Evolutionary conservation across 2,329 filamentous ascomycete species (phyloP).

Genomic region (Rutstroemia sp.): DNA sequence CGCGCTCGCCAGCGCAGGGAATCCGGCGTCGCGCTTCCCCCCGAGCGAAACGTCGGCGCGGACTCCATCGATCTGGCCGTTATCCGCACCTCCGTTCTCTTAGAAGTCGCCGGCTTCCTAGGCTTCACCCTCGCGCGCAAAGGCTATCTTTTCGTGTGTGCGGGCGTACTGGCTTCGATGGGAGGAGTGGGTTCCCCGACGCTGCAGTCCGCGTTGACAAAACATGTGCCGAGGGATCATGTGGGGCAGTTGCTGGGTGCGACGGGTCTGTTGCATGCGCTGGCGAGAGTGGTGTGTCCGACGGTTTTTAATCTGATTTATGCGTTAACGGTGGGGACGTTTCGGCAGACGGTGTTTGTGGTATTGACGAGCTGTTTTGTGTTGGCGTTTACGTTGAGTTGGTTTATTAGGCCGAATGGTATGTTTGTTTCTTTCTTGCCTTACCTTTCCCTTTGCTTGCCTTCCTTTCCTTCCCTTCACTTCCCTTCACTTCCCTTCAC

Average conservation of each 20-base stretch:
- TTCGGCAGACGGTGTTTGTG: constrained; percentile 78
- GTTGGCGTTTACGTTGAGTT: constrained; percentile 57
- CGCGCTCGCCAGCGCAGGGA: constrained; percentile 36
- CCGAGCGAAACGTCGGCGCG: constrained; percentile 46
- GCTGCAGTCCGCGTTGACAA: constrained; percentile 76
- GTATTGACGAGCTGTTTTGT: constrained; percentile 61
- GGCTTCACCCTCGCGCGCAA: constrained; percentile 65
- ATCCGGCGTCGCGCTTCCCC: constrained; percentile 48
- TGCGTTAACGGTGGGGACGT: constrained; percentile 67
- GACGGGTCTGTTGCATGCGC: constrained; percentile 74
- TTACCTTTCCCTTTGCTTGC: no score
- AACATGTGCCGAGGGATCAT: constrained; percentile 77
- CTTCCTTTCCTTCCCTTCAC: no score
- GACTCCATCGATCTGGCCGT: constrained; percentile 72
- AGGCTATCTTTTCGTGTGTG: constrained; percentile 58
- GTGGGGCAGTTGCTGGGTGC: constrained; percentile 87
- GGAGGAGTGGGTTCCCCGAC: constrained; percentile 84
- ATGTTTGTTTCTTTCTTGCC: constrained; percentile 23
- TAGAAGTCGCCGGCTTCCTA: constrained; percentile 68
- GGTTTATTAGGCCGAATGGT: constrained; percentile 69
- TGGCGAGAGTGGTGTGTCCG: constrained; percentile 72
- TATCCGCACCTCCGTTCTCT: constrained; percentile 66
- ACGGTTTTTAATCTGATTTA: constrained; percentile 83
- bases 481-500: no score
- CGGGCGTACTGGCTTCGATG: constrained; percentile 65